phyloP scores from a whole-genome alignment of 2,329 filamentous ascomycete genomes.

The Botrytis byssoidea region DNA sequence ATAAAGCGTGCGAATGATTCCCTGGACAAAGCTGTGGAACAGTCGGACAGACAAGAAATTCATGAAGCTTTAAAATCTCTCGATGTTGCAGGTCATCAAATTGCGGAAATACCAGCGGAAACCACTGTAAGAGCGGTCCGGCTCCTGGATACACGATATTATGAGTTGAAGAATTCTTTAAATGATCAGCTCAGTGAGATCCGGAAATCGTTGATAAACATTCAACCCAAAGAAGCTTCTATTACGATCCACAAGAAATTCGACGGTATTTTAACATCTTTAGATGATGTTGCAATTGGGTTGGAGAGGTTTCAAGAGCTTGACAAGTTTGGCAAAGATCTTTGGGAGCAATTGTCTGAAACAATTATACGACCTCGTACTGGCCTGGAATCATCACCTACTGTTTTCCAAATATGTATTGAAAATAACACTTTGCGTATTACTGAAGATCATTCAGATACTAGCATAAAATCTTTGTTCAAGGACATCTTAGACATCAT shows the following conservation, averaged over 20 bases:
- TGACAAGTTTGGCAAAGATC: slow-evolving; percentile 55
- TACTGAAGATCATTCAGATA: slow-evolving; percentile 44
- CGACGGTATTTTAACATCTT: slow-evolving; percentile 46
- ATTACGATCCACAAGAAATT: slow-evolving; percentile 50
- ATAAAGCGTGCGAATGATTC: slow-evolving; percentile 60
- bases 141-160: slow-evolving; percentile 63
- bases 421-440: slow-evolving; percentile 47
- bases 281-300: slow-evolving; percentile 54
- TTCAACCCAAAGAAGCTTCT: slow-evolving; percentile 55
- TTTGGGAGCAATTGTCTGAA: slow-evolving; percentile 64
- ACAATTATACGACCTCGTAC: slow-evolving; percentile 61
- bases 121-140: slow-evolving; percentile 61
- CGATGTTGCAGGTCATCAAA: slow-evolving; percentile 58
- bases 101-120: slow-evolving; percentile 59
- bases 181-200: slow-evolving; percentile 63
- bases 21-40: slow-evolving; percentile 59
- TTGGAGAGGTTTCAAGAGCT: slow-evolving; percentile 60
- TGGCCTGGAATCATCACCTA: slow-evolving; percentile 39
- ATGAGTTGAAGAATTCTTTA: slow-evolving; percentile 64
- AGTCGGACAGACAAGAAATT: slow-evolving; percentile 54
- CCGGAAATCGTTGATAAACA: slow-evolving; percentile 68
- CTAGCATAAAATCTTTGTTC: slow-evolving; percentile 52
- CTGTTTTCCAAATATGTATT: slow-evolving; percentile 44
- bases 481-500: slow-evolving; percentile 53
- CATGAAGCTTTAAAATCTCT: slow-evolving; percentile 57